Evolutionary conservation across 176 grass and related monocot species (phyloP).

Genomic region (Leersia perrieri): DNA sequence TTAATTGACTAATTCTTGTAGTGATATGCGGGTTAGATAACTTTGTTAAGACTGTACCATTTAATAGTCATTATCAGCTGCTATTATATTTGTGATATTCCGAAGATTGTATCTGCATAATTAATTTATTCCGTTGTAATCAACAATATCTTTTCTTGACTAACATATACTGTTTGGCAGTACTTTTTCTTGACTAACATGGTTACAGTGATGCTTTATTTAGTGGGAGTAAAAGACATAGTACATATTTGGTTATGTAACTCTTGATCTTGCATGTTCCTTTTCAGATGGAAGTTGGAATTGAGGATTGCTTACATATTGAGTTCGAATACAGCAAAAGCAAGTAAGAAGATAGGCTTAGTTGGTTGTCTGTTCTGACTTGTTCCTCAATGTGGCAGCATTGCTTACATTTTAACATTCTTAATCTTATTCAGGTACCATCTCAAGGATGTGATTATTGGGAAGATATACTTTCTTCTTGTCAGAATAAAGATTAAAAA

Average conservation of each 20-base stretch:
- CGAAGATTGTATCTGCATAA: neutral
- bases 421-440: slow-evolving; percentile 63
- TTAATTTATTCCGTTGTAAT: neutral
- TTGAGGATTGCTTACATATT: slow-evolving; percentile 92
- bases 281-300: slow-evolving; percentile 90
- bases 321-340: slow-evolving; percentile 96
- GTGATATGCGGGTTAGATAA: too few relatives aligned
- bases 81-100: neutral
- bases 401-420: neutral
- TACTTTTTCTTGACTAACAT: neutral
- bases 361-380: neutral
- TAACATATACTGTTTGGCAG: neutral
- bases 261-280: neutral
- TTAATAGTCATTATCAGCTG: neutral
- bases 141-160: neutral
- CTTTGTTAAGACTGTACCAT: neutral
- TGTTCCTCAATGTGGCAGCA: neutral
- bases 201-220: neutral
- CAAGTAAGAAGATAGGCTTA: slow-evolving; percentile 55
- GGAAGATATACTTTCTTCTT: slow-evolving; percentile 98
- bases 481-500: slow-evolving; percentile 99
- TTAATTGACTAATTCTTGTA: neutral
- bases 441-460: slow-evolving; percentile 87
- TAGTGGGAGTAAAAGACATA: neutral
- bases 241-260: neutral